These are phyloP conservation scores for Penicillium bovifimosum DNA, from an alignment of 495 filamentous ascomycete species.

Conservation along the genomic window DNA sequence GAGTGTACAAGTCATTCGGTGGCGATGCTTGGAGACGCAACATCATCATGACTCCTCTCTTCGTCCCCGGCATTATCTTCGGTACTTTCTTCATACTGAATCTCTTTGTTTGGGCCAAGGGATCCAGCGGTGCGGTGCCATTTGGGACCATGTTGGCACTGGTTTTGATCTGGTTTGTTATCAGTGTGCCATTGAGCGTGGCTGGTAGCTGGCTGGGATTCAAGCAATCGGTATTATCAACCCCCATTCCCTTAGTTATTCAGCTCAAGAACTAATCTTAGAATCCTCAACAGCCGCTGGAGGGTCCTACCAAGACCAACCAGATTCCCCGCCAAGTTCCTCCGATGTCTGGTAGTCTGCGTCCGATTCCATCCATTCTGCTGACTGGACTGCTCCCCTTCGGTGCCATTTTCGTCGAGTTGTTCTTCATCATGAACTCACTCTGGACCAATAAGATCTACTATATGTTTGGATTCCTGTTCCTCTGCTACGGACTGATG, in stretches of 20 bases:
- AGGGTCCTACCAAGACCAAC: constrained; percentile 87
- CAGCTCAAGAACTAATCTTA: constrained; percentile 8
- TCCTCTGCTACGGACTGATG: constrained; percentile 96
- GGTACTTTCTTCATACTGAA: constrained; percentile 87
- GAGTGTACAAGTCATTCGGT: constrained; percentile 85
- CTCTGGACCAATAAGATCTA: constrained; percentile 98
- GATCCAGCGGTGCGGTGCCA: constrained; percentile 87
- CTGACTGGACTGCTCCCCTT: constrained; percentile 90
- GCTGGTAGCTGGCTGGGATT: constrained; percentile 93
- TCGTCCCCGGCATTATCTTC: constrained; percentile 86
- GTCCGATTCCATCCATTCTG: constrained; percentile 79
- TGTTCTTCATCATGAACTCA: constrained; percentile 97
- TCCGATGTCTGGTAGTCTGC: constrained; percentile 70
- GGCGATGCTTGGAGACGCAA: constrained; percentile 93
- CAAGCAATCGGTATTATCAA: constrained; percentile 46
- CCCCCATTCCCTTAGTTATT: background rate
- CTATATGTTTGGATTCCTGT: constrained; percentile 99
- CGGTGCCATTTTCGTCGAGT: constrained; percentile 92
- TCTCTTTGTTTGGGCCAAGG: constrained; percentile 89
- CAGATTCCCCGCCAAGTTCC: constrained; percentile 97
- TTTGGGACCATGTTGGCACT: constrained; percentile 96
- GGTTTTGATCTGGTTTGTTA: constrained; percentile 91
- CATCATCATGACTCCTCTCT: constrained; percentile 77
- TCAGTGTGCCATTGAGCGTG: constrained; percentile 85
- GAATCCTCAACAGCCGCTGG: constrained; percentile 40